Percentiles rank a stretch among this genome's conserved stretches.
These are phyloP conservation scores for Blastobotrys illinoisensis DNA, from an alignment of 1,139 yeast species.

Conservation along the genomic window DNA sequence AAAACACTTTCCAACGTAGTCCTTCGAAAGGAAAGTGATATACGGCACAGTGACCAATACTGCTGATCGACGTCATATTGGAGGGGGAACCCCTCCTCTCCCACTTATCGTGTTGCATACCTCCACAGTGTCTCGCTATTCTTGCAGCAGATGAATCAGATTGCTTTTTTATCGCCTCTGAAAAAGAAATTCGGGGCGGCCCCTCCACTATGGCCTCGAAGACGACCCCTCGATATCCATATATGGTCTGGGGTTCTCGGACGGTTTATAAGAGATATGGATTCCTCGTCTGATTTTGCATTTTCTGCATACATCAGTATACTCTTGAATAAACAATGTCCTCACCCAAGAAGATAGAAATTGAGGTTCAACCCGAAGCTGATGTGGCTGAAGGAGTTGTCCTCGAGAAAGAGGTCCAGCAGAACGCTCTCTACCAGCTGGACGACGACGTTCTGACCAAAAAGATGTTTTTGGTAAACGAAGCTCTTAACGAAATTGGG, in stretches of 20 bases:
- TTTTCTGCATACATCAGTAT: not conserved
- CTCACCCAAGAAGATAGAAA: not conserved
- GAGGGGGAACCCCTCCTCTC: not conserved
- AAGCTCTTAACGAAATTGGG: slow-evolving; percentile 29
- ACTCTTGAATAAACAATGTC: not conserved
- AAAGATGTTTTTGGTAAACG: slow-evolving; percentile 20
- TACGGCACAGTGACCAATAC: not conserved
- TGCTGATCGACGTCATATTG: not conserved
- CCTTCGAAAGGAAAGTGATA: not conserved
- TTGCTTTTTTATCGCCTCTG: not conserved
- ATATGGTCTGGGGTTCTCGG: not conserved
- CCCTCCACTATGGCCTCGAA: not conserved
- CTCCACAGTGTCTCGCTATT: not conserved
- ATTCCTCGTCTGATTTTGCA: not conserved
- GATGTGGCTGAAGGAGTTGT: not conserved
- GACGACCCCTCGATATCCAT: not conserved
- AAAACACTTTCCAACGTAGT: not conserved
- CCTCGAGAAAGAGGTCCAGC: slow-evolving; percentile 4
- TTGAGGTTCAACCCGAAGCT: not conserved
- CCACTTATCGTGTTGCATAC: not conserved
- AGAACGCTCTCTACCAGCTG: slow-evolving; percentile 5
- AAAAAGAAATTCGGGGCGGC: not conserved
- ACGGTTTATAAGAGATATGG: not conserved
- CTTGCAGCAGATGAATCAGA: not conserved
- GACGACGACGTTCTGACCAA: slow-evolving; percentile 19